A percentile compares a stretch with the other conserved stretches of the same genome.
Conservation (phyloP, 2,329 filamentous ascomycete genomes). For the Penicillium palitans region DNA sequence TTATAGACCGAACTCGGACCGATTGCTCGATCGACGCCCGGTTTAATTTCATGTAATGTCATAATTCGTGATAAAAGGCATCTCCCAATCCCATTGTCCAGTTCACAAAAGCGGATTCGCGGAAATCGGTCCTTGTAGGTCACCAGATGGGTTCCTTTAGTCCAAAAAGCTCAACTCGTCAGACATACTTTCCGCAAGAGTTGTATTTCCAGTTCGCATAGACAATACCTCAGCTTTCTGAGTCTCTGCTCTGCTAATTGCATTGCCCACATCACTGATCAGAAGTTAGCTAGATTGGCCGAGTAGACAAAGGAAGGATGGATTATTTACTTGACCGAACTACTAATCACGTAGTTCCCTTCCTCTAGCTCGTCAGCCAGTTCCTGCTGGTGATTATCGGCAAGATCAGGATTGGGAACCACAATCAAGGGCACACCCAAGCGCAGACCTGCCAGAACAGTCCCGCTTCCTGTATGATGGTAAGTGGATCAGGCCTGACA, state of each 20-base stretch:
- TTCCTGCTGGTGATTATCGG: slow-evolving; percentile 90
- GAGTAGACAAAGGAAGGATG: not conserved
- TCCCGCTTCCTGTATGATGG: slow-evolving; percentile 70
- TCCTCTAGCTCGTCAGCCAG: slow-evolving; percentile 73
- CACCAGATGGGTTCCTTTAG: slow-evolving; percentile 29
- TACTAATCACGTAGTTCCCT: slow-evolving; percentile 75
- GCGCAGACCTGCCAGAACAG: slow-evolving; percentile 79
- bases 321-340: slow-evolving; percentile 60
- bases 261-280: slow-evolving; percentile 48
- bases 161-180: slow-evolving; percentile 59
- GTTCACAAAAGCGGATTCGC: not conserved
- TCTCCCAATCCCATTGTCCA: not conserved
- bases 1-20: not conserved
- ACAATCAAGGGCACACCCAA: slow-evolving; percentile 77
- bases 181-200: slow-evolving; percentile 2
- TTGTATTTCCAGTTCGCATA: not conserved
- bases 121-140: not conserved
- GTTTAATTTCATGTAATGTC: not conserved
- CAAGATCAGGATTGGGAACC: slow-evolving; percentile 77
- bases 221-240: slow-evolving; percentile 36
- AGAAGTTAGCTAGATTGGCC: slow-evolving; percentile 11
- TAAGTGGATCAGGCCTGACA: slow-evolving; percentile 6
- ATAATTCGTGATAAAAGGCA: not conserved
- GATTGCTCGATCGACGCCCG: not conserved
- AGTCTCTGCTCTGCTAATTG: slow-evolving; percentile 45